Evolutionary conservation across 805 yeast species (phyloP).

Genomic region (Cyberlindnera misumaiensis): DNA sequence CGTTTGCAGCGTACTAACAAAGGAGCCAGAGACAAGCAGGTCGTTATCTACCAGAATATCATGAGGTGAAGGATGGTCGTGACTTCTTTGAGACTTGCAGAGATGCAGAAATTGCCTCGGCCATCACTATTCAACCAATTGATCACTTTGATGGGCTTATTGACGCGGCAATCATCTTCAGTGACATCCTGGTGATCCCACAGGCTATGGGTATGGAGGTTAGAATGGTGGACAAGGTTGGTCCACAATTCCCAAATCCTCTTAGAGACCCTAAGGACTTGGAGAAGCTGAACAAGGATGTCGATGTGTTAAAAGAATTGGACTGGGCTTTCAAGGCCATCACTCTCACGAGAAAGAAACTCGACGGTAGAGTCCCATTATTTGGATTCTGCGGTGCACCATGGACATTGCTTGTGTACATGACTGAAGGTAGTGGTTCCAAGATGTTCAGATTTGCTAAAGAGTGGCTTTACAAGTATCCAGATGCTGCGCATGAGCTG

Average conservation of each 20-base stretch:
- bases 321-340: slow-evolving; percentile 97
- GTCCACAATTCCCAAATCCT: slow-evolving; percentile 90
- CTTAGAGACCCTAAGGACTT: slow-evolving; percentile 69
- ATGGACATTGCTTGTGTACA: slow-evolving; percentile 93
- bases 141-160: slow-evolving; percentile 82
- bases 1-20: slow-evolving; percentile 2
- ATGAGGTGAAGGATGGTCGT: slow-evolving; percentile 72
- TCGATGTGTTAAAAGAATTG: slow-evolving; percentile 68
- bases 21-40: slow-evolving; percentile 78
- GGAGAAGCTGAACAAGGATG: slow-evolving; percentile 47
- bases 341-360: slow-evolving; percentile 77
- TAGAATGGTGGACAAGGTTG: slow-evolving; percentile 88
- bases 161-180: slow-evolving; percentile 95
- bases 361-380: slow-evolving; percentile 87
- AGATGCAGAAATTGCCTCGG: slow-evolving; percentile 90
- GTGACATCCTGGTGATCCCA: slow-evolving; percentile 92
- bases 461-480: slow-evolving; percentile 83
- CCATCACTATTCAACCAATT: slow-evolving; percentile 92
- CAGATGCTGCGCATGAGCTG: slow-evolving; percentile 62
- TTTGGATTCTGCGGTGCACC: slow-evolving; percentile 97
- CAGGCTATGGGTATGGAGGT: slow-evolving; percentile 98
- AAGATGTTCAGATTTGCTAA: slow-evolving; percentile 86
- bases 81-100: slow-evolving; percentile 96
- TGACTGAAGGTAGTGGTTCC: slow-evolving; percentile 97
- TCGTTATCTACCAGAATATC: slow-evolving; percentile 84